Base-by-base conservation (phyloP, 1,284 basidiomycete species). In the Inonotus hispidus region DNA sequence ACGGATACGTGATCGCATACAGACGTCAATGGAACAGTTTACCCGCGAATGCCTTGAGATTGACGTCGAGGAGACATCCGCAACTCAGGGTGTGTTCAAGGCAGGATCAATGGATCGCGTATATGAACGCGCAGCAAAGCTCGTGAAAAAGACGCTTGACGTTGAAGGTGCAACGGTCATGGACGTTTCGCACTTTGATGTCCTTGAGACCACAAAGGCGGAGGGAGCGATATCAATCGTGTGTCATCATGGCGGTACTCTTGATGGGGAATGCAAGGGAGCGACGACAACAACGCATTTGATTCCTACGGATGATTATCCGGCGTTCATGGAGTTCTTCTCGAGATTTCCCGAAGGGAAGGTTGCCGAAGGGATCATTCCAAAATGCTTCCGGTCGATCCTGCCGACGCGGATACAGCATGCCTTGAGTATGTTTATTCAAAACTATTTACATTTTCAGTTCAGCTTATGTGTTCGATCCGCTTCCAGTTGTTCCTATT, bases 21-120 rank as follows among this genome's bases (percentile, higher is more conserved):
- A 98, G 71, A 91, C 77, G 56, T 95, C 94, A 80, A 97, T 97
- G 92, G 95, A 97, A 72, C 84, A 92, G 66, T 98, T 98, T 70
- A 95, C 92, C 55, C 85, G 95, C 53, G 93, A 98, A 73, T 96
- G 94, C 68, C 81, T 98, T 45, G 95, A 97, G 71, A 91, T 95
- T 67, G 93, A 97, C 70, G 85, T 80, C 59, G 81, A 87, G 62
- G 74, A 78, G 67, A 39, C 70, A 68, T 10, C 53, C 29, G 21
- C 21, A 47, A 57, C 63, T 19, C 69, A 69, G 45, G 64, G 66
- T 32, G 64, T 68, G 35, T 67, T 70, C 52, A 68, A 69, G 14
- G 66, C 67, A 0, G 74, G 78, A 8, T 87, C 88, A 13, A 95
- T 96, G 90, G 90, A 93, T 67, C 84, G 83, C 63, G 87, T 98